Percentiles rank a stretch among this genome's conserved stretches.
Evolutionary conservation across 1,284 basidiomycete species (phyloP).

Genomic region (Caloboletus firmus): DNA sequence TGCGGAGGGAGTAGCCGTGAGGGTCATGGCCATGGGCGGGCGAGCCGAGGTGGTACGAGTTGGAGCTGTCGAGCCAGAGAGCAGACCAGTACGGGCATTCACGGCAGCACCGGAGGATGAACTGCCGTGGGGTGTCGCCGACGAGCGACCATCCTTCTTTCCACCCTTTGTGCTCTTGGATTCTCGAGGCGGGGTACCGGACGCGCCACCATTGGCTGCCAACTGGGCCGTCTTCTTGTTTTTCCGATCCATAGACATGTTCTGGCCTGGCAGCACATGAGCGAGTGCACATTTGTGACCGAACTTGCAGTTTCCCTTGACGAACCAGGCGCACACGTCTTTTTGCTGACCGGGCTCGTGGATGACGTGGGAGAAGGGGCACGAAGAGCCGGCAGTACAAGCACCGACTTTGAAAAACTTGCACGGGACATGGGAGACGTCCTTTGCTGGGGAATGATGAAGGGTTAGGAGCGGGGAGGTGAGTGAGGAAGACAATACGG

Average conservation of each 20-base stretch:
- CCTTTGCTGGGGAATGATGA: conserved; percentile 57
- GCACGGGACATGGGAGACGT: conserved; percentile 95
- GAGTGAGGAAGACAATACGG: conserved; percentile 3
- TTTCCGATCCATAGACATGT: conserved; percentile 94
- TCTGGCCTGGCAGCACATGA: conserved; percentile 92
- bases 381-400: conserved; percentile 92
- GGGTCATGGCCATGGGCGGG: conserved; percentile 60
- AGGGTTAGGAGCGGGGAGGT: neutral
- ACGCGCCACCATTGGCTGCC: conserved; percentile 51
- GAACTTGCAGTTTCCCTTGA: conserved; percentile 96
- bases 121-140: conserved; percentile 8
- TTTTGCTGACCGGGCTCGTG: conserved; percentile 79
- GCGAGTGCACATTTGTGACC: conserved; percentile 96
- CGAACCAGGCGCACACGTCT: conserved; percentile 93
- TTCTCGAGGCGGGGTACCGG: conserved; percentile 33
- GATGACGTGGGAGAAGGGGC: conserved; percentile 85
- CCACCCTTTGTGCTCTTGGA: conserved; percentile 42
- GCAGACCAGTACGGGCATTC: conserved; percentile 45
- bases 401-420: conserved; percentile 95
- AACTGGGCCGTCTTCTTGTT: conserved; percentile 96
- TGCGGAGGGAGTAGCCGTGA: conserved; percentile 72
- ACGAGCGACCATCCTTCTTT: conserved; percentile 37
- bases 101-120: conserved; percentile 10
- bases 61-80: conserved; percentile 55
- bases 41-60: conserved; percentile 51